Conservation (phyloP, 768 basidiomycete species). For the Hirschioporus abietinus region DNA sequence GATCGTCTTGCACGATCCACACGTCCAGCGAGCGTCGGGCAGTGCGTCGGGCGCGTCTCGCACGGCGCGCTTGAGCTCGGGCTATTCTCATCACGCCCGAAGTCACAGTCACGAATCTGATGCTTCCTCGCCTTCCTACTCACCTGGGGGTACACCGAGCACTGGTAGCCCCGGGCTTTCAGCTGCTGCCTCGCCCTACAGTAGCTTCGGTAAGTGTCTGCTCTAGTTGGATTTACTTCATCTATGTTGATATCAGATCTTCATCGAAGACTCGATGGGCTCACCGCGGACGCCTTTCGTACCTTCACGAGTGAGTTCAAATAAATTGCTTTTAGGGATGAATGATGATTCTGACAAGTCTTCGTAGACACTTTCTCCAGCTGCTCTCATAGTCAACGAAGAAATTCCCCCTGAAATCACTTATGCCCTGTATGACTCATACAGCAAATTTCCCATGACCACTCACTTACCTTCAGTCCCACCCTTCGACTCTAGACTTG, state of each 20-base stretch:
- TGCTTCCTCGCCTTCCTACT: slow-evolving; percentile 49
- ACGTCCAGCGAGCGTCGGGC: slow-evolving; percentile 24
- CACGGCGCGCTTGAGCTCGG: neutral
- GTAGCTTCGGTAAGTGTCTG: neutral
- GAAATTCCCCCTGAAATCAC: slow-evolving; percentile 47
- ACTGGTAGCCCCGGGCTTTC: neutral
- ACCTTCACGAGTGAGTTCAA: neutral
- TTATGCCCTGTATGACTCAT: slow-evolving; percentile 52
- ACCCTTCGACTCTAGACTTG: slow-evolving; percentile 2
- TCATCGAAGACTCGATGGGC: neutral
- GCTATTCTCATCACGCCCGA: neutral
- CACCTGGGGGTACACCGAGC: slow-evolving; percentile 21
- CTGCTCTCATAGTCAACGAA: neutral
- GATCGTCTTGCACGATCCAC: slow-evolving; percentile 69
- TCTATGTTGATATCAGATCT: neutral
- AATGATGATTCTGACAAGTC: neutral
- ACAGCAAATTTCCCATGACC: slow-evolving; percentile 8
- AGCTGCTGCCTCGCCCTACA: neutral
- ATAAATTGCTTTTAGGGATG: neutral
- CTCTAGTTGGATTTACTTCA: neutral
- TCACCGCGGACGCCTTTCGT: neutral
- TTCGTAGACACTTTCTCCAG: slow-evolving; percentile 1
- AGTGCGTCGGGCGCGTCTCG: neutral
- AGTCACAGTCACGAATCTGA: neutral
- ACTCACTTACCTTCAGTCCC: neutral